Conservation (phyloP, 495 filamentous ascomycete species). For the Chaetomium fimeti region DNA sequence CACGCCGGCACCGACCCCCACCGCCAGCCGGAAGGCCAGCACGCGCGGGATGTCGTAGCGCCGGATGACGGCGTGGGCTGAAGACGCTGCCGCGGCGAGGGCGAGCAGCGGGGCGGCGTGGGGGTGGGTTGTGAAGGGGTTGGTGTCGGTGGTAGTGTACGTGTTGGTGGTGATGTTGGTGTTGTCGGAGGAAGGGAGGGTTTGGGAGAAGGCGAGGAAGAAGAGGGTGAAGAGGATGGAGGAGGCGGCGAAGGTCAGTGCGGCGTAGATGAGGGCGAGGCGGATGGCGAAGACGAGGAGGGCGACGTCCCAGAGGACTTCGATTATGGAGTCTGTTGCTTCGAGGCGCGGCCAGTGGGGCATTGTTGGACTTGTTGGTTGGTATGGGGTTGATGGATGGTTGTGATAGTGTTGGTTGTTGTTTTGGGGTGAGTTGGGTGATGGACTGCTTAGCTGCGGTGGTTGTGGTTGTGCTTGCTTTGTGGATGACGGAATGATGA, state of each 20-base stretch:
- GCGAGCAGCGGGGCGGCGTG: constrained; percentile 7
- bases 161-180: too few species aligned
- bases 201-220: not conserved
- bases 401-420: not conserved
- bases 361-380: constrained; percentile 16
- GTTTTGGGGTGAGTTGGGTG: constrained; percentile 3
- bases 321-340: constrained; percentile 34
- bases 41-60: constrained; percentile 32
- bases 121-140: not conserved
- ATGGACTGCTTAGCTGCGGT: not conserved
- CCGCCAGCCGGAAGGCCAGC: constrained; percentile 25
- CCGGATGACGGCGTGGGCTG: constrained; percentile 21
- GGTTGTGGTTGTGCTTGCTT: not conserved
- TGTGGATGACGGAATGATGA: constrained; percentile 12
- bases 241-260: constrained; percentile 22
- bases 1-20: constrained; percentile 23
- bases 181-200: too few species aligned
- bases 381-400: not conserved
- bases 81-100: constrained; percentile 18
- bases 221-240: constrained; percentile 8
- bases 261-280: constrained; percentile 31
- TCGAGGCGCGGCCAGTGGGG: constrained; percentile 26
- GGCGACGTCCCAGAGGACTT: constrained; percentile 40
- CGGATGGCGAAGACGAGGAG: constrained; percentile 36
- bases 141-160: not conserved